Evolutionary conservation across 306 rosid species (phyloP).

Genomic region (Ziziphus jujuba): DNA sequence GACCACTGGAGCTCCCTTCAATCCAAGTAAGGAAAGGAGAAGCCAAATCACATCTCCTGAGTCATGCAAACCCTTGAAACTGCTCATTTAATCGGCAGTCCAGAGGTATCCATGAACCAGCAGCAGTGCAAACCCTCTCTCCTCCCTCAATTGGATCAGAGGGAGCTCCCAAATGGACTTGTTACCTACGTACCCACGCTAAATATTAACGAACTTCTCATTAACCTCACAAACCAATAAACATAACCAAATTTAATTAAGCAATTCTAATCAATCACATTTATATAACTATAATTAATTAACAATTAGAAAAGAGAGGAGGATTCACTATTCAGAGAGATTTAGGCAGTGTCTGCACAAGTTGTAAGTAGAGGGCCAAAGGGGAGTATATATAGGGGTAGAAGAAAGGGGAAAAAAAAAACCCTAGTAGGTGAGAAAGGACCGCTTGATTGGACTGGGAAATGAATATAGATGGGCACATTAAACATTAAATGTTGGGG

Average conservation of each 20-base stretch:
- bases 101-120: constrained; percentile 45
- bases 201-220: background rate
- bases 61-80: constrained; percentile 44
- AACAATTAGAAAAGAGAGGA: too few species aligned
- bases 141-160: constrained; percentile 29
- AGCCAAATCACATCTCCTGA: constrained; percentile 38
- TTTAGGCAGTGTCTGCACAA: too few species aligned
- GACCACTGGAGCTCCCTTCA: constrained; percentile 43
- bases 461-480: constrained; percentile 22
- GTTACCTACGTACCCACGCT: background rate
- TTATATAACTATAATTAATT: too few species aligned
- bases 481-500: too few species aligned
- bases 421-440: constrained; percentile 30
- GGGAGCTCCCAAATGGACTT: constrained; percentile 31
- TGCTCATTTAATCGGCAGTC: constrained; percentile 23
- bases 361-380: background rate
- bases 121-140: constrained; percentile 30
- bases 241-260: too few species aligned
- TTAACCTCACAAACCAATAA: too few species aligned
- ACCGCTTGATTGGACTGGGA: constrained; percentile 1
- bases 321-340: too few species aligned
- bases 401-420: background rate
- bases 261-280: too few species aligned
- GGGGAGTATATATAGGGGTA: constrained; percentile 11
- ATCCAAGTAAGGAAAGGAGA: constrained; percentile 40